A percentile compares a stretch with the other conserved stretches of the same genome.
phyloP scores from a whole-genome alignment of 2,329 filamentous ascomycete species.

The Pseudocercospora ulei region DNA sequence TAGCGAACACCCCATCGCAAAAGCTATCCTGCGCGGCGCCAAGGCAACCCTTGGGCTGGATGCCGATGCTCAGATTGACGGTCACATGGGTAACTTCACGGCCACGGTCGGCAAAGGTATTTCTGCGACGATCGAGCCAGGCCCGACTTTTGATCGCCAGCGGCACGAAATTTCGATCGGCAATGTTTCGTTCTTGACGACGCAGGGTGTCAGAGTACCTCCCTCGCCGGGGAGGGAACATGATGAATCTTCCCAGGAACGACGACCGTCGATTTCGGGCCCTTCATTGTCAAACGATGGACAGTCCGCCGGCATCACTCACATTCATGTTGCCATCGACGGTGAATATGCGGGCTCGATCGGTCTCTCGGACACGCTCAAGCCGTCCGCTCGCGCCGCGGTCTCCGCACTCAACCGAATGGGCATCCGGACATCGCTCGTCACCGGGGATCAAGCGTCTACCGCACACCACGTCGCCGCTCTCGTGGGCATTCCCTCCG shows the following conservation, averaged over 20 bases:
- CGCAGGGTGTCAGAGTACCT: conserved; percentile 59
- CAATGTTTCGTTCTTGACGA: conserved; percentile 65
- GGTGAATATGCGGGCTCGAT: conserved; percentile 70
- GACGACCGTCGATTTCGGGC: conserved; percentile 21
- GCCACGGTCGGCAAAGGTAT: conserved; percentile 78
- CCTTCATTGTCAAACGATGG: conserved; percentile 37
- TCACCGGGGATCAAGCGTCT: conserved; percentile 81
- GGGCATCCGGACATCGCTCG: conserved; percentile 78
- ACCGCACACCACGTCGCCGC: conserved; percentile 76
- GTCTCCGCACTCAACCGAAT: conserved; percentile 74
- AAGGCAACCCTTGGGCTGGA: conserved; percentile 65
- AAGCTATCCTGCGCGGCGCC: conserved; percentile 67
- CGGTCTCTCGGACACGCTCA: conserved; percentile 80
- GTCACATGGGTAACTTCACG: conserved; percentile 74
- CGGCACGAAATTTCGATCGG: conserved; percentile 76
- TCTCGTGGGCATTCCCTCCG: conserved; percentile 65
- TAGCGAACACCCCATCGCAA: conserved; percentile 93
- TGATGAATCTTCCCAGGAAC: conserved; percentile 29
- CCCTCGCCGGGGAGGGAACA: conserved; percentile 46
- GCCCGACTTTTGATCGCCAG: conserved; percentile 54
- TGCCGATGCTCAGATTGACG: conserved; percentile 64
- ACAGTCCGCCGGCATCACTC: conserved; percentile 61
- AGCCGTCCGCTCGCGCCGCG: conserved; percentile 70
- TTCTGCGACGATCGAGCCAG: conserved; percentile 69
- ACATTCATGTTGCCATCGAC: conserved; percentile 84